Evolutionary conservation across 371 early-diverging fungal genomes (phyloP).

Genomic region (Choanephora cucurbitarum): DNA sequence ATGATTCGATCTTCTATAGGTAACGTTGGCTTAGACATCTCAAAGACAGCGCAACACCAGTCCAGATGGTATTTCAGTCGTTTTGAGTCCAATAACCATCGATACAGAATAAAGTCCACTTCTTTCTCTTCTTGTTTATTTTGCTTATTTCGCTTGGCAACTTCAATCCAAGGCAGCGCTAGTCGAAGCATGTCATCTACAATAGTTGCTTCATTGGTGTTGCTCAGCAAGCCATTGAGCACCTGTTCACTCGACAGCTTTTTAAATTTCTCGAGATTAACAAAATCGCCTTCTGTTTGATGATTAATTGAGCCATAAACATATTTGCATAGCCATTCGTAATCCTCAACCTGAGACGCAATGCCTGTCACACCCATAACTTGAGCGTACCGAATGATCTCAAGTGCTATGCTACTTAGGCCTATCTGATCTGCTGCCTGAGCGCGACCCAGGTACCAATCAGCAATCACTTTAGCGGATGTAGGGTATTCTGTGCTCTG

Average conservation of each 20-base stretch:
- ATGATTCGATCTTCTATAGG: slow-evolving; percentile 60
- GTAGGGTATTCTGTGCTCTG: slow-evolving; percentile 50
- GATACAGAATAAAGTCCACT: slow-evolving; percentile 38
- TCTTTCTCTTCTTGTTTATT: slow-evolving; percentile 21
- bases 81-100: slow-evolving; percentile 43
- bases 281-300: slow-evolving; percentile 20
- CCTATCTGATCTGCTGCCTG: slow-evolving; percentile 59
- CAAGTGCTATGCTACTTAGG: slow-evolving; percentile 55
- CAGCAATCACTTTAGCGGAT: slow-evolving; percentile 38
- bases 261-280: slow-evolving; percentile 42
- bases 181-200: slow-evolving; percentile 52
- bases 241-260: slow-evolving; percentile 54
- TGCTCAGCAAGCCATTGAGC: slow-evolving; percentile 48
- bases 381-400: slow-evolving; percentile 56
- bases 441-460: slow-evolving; percentile 66
- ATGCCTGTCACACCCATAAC: slow-evolving; percentile 54
- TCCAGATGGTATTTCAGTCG: slow-evolving; percentile 42
- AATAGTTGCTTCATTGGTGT: slow-evolving; percentile 44
- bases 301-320: slow-evolving; percentile 43
- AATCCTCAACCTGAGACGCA: slow-evolving; percentile 46
- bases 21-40: slow-evolving; percentile 61
- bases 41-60: slow-evolving; percentile 57
- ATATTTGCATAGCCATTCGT: slow-evolving; percentile 64
- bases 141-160: slow-evolving; percentile 25
- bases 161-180: slow-evolving; percentile 63